A percentile compares a stretch with the other conserved stretches of the same genome.
These are phyloP conservation scores for Uromyces viciae-fabae DNA, from an alignment of 1,284 basidiomycete species.

Conservation along the genomic window DNA sequence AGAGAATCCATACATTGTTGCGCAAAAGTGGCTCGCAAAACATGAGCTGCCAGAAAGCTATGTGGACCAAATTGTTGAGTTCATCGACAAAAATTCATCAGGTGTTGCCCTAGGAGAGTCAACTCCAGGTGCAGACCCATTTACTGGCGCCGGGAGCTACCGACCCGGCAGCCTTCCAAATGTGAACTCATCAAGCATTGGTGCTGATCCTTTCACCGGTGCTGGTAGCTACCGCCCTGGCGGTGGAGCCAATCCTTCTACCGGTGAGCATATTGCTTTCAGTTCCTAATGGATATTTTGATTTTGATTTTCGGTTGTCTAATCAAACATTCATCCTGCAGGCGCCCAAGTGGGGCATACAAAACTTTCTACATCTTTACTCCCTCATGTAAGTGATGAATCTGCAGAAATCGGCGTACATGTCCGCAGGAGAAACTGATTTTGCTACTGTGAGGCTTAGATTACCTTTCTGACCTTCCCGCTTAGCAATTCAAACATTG, in stretches of 20 bases:
- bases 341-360: not conserved
- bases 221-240: constrained; percentile 26
- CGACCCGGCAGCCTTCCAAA: not conserved
- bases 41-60: constrained; percentile 81
- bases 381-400: constrained; percentile 11
- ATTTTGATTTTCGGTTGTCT: not conserved
- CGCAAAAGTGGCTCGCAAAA: constrained; percentile 77
- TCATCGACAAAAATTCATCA: constrained; percentile 86
- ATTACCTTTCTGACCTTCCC: constrained; percentile 37
- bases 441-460: constrained; percentile 1
- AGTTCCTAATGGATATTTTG: not conserved
- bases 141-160: constrained; percentile 35
- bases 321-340: not conserved
- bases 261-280: constrained; percentile 9
- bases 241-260: not conserved
- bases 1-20: constrained; percentile 91
- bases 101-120: constrained; percentile 56
- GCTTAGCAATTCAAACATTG: constrained; percentile 27
- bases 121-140: constrained; percentile 32
- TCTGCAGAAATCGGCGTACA: not conserved
- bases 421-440: not conserved
- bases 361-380: not conserved
- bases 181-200: constrained; percentile 2
- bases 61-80: constrained; percentile 83
- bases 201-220: constrained; percentile 36